These are phyloP conservation scores for Rhypophila decipiens DNA, from an alignment of 495 filamentous ascomycete genomes.

Conservation along the genomic window DNA sequence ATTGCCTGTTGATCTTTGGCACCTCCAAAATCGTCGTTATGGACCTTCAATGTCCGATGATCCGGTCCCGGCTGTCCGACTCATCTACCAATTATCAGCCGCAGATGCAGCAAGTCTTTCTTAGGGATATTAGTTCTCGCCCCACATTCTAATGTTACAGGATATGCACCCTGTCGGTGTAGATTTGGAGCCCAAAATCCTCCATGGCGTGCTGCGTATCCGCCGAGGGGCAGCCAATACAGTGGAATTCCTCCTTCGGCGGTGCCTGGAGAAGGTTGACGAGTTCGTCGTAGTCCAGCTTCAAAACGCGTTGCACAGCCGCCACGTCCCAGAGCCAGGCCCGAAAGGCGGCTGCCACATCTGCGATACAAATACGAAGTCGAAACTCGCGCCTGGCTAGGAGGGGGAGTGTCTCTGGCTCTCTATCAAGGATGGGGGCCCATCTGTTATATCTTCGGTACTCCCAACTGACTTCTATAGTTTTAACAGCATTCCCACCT, in stretches of 20 bases:
- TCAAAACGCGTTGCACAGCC: not conserved
- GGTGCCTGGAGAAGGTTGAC: not conserved
- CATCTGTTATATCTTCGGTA: not conserved
- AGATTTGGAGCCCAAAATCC: not conserved
- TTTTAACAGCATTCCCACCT: not conserved
- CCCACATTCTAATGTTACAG: not conserved
- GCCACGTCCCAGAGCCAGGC: not conserved
- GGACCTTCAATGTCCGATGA: too few relatives aligned
- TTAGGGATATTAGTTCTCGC: not conserved
- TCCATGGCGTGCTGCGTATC: not conserved
- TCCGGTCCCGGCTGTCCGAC: too few relatives aligned
- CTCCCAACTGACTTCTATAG: not conserved
- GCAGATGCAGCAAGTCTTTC: too few relatives aligned
- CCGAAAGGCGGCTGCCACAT: not conserved
- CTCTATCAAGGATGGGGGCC: not conserved
- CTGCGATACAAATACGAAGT: not conserved
- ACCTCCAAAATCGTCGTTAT: too few relatives aligned
- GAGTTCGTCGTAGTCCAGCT: not conserved
- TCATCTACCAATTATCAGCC: too few relatives aligned
- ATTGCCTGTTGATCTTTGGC: too few relatives aligned
- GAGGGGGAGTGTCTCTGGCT: not conserved
- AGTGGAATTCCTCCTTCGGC: not conserved
- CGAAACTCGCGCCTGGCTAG: not conserved
- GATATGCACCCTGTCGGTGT: not conserved
- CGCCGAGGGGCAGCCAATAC: not conserved